A percentile compares a stretch with the other conserved stretches of the same genome.
phyloP scores from a whole-genome alignment of 2,329 filamentous ascomycete species.

The Calycina marina region DNA sequence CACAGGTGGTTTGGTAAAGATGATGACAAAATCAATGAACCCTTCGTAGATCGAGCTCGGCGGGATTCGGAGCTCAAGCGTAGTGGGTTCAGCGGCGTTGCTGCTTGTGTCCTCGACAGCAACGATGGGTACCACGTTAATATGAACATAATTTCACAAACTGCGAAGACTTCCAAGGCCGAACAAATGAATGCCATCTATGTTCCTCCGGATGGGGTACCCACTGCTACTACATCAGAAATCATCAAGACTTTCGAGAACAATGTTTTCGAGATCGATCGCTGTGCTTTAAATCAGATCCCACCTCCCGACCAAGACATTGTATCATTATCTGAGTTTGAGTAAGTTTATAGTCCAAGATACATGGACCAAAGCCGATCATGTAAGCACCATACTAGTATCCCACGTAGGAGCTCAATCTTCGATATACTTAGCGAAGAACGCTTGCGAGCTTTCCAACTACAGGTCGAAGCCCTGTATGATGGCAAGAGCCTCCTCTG shows the following conservation, averaged over 20 bases:
- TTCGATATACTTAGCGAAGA: conserved; percentile 7
- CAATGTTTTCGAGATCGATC: neutral
- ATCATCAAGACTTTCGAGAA: neutral
- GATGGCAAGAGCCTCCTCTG: too few species aligned
- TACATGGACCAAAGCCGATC: neutral
- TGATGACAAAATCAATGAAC: conserved; percentile 14
- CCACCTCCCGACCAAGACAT: conserved; percentile 2
- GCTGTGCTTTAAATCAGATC: neutral
- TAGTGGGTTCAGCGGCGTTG: conserved; percentile 22
- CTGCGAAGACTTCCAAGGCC: neutral
- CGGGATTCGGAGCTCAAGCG: conserved; percentile 18
- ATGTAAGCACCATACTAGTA: conserved; percentile 4
- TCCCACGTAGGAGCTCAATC: conserved; percentile 3
- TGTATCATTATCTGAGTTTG: conserved; percentile 8
- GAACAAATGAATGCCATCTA: too few species aligned
- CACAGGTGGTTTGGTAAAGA: conserved; percentile 11
- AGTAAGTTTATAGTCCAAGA: conserved; percentile 17
- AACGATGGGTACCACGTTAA: conserved; percentile 12
- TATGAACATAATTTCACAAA: conserved; percentile 11
- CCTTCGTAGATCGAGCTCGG: conserved; percentile 13
- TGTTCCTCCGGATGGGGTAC: too few species aligned
- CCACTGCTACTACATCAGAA: too few species aligned
- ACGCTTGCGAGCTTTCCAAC: too few species aligned
- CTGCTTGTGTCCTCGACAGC: conserved; percentile 14
- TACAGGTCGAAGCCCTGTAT: too few species aligned